phyloP scores from a whole-genome alignment of 495 filamentous ascomycete genomes.

The Cenococcum geophilum region DNA sequence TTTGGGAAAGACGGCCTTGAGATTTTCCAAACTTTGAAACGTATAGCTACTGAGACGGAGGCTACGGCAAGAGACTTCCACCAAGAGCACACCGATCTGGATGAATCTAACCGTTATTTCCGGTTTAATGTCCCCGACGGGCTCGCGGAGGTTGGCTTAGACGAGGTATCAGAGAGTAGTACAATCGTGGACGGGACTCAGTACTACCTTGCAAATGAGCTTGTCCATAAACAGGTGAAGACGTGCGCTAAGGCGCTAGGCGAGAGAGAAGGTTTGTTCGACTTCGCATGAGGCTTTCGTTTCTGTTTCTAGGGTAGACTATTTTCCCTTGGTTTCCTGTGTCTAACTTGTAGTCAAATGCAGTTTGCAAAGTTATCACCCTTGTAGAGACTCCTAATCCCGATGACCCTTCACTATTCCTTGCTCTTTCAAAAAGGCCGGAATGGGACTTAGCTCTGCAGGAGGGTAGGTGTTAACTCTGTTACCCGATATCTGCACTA shows the following conservation, averaged over 20 bases:
- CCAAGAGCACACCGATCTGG: background rate
- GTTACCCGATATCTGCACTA: no score
- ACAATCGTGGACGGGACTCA: conserved; percentile 1
- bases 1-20: background rate
- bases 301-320: no score
- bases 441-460: no score
- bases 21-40: background rate
- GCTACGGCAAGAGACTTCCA: background rate
- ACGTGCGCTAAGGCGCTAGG: background rate
- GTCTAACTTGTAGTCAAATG: no score
- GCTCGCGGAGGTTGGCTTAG: background rate
- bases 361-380: no score
- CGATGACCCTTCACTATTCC: no score
- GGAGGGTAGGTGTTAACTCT: no score
- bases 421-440: no score
- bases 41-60: conserved; percentile 1
- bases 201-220: background rate
- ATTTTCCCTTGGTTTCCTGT: no score
- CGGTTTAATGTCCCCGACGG: conserved; percentile 5
- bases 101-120: background rate
- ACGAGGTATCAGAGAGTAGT: background rate
- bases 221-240: background rate
- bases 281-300: no score
- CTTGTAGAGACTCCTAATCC: no score
- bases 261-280: background rate